These are phyloP conservation scores for Brettanomyces bruxellensis DNA, from an alignment of 805 yeast species.

Conservation along the genomic window DNA sequence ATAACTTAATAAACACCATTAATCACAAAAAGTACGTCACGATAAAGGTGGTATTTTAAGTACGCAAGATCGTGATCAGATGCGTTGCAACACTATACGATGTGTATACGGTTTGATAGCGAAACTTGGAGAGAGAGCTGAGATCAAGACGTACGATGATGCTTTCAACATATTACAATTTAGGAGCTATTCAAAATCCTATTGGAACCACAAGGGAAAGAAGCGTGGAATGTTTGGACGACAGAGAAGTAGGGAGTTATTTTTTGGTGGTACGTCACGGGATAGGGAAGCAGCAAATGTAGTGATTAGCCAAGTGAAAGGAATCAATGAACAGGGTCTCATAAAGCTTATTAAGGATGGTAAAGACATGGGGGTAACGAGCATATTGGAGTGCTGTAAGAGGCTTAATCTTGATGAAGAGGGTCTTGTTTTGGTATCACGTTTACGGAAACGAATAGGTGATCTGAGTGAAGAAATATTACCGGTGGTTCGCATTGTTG, in stretches of 20 bases:
- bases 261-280: slow-evolving; percentile 17
- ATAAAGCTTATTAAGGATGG: slow-evolving; percentile 14
- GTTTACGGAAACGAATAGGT: slow-evolving; percentile 2
- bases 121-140: too few species aligned
- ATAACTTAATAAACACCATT: too few species aligned
- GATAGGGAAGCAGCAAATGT: slow-evolving; percentile 20
- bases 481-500: slow-evolving; percentile 19
- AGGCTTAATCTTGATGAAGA: slow-evolving; percentile 16
- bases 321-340: slow-evolving; percentile 10
- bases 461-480: slow-evolving; percentile 5
- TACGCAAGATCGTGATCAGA: too few species aligned
- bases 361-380: slow-evolving; percentile 8
- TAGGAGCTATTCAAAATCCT: background rate
- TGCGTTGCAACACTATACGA: too few species aligned
- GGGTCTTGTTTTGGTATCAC: slow-evolving; percentile 18
- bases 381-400: slow-evolving; percentile 7
- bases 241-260: slow-evolving; percentile 3
- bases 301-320: slow-evolving; percentile 10
- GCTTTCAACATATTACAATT: background rate
- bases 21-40: too few species aligned
- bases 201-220: background rate
- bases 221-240: background rate
- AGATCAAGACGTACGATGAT: too few species aligned
- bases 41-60: too few species aligned
- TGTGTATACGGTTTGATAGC: too few species aligned